phyloP scores from a whole-genome alignment of 164 flowering plant species.

The Taxillus chinensis region DNA sequence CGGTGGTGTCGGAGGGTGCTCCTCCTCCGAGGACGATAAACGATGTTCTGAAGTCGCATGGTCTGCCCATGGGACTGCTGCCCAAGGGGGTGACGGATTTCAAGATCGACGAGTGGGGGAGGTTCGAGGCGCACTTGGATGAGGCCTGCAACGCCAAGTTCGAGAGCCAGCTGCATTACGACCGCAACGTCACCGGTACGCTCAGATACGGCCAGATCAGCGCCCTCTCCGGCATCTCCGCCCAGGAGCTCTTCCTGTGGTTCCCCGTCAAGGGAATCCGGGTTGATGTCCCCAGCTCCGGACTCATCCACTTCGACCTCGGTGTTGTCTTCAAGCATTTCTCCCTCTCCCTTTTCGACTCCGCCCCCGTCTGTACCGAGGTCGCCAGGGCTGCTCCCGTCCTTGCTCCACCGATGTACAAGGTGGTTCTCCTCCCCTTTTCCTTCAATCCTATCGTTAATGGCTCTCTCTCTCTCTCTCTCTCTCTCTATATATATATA shows the following conservation, averaged over 20 bases:
- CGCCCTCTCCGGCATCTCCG: conserved; percentile 26
- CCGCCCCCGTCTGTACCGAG: conserved; percentile 27
- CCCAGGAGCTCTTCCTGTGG: conserved; percentile 45
- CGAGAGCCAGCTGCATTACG: conserved; percentile 32
- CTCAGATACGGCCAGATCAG: conserved; percentile 35
- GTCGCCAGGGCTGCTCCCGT: neutral
- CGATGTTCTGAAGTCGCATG: conserved; percentile 22
- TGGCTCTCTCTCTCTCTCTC: too few relatives aligned
- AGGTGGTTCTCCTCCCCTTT: too few relatives aligned
- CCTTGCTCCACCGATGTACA: too few relatives aligned
- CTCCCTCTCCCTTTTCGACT: conserved; percentile 35
- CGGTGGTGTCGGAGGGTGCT: too few relatives aligned
- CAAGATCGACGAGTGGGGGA: conserved; percentile 19
- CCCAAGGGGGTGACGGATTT: conserved; percentile 35
- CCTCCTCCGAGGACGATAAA: conserved; percentile 14
- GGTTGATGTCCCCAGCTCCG: conserved; percentile 41
- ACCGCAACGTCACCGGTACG: conserved; percentile 26
- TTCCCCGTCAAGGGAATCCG: conserved; percentile 37
- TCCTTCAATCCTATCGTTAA: too few relatives aligned
- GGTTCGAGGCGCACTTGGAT: conserved; percentile 29
- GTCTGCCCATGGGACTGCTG: conserved; percentile 30
- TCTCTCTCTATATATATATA: too few relatives aligned
- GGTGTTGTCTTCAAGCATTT: conserved; percentile 35
- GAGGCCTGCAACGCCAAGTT: conserved; percentile 33
- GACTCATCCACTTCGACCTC: conserved; percentile 37